Percentiles rank a stretch among this genome's conserved stretches.
These are phyloP conservation scores for Boletus edulis DNA, from an alignment of 768 basidiomycete genomes.

Conservation along the genomic window DNA sequence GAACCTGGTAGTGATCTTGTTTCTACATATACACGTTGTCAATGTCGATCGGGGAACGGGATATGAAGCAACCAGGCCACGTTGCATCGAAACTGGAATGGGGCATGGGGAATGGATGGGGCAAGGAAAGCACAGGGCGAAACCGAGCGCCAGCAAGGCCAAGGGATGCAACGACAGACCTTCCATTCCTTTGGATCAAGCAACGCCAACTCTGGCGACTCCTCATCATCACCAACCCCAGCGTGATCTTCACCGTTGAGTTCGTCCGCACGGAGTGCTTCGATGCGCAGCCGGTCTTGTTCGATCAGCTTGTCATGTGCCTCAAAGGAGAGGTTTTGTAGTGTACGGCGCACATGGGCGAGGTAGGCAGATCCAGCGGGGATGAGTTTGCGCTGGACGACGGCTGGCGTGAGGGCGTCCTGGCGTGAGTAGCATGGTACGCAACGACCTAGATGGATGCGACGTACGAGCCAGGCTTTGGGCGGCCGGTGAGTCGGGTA, in stretches of 20 bases:
- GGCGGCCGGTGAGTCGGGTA: conserved; percentile 13
- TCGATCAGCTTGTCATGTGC: conserved; percentile 72
- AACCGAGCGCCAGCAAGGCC: not conserved
- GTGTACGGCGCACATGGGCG: conserved; percentile 71
- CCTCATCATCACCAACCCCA: conserved; percentile 90
- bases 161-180: conserved; percentile 39
- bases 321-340: conserved; percentile 77
- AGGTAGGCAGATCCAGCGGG: conserved; percentile 89
- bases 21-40: conserved; percentile 48
- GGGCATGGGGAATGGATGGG: no score
- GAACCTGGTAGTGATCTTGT: conserved; percentile 98
- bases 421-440: conserved; percentile 6
- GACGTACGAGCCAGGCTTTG: conserved; percentile 28
- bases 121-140: not conserved
- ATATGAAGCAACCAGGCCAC: not conserved
- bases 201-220: conserved; percentile 61
- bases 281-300: conserved; percentile 50
- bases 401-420: conserved; percentile 12
- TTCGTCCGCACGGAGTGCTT: conserved; percentile 47
- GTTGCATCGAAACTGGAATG: not conserved
- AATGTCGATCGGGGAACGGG: conserved; percentile 3
- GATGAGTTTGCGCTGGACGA: conserved; percentile 54
- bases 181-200: conserved; percentile 99
- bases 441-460: not conserved
- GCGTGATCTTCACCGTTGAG: conserved; percentile 72